Evolutionary conservation across 257 asterid genomes (phyloP).

Genomic region (Lantana camara): DNA sequence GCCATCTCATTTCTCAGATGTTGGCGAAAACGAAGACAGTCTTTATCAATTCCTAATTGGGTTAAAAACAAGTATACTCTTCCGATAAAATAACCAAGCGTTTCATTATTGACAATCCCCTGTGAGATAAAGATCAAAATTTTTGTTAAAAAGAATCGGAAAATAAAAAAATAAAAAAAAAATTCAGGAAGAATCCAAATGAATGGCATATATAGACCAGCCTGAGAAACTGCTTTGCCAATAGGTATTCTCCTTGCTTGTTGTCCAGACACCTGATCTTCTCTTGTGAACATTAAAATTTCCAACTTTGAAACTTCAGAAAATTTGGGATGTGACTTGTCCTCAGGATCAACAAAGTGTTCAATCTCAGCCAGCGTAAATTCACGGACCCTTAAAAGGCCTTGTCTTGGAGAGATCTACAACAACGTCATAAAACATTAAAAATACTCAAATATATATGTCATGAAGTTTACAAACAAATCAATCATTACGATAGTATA

Average conservation of each 20-base stretch:
- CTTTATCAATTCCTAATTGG: slow-evolving; percentile 59
- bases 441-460: neutral
- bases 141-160: slow-evolving; percentile 10
- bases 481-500: slow-evolving; percentile 11
- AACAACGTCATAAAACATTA: neutral
- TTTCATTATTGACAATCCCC: slow-evolving; percentile 65
- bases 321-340: slow-evolving; percentile 63
- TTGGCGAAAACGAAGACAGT: slow-evolving; percentile 63
- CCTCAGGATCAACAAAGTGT: slow-evolving; percentile 70
- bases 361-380: slow-evolving; percentile 75
- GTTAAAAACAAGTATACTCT: slow-evolving; percentile 64
- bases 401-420: slow-evolving; percentile 80
- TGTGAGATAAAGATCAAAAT: slow-evolving; percentile 17
- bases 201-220: slow-evolving; percentile 25
- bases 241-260: slow-evolving; percentile 45
- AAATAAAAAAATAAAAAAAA: slow-evolving; percentile 7
- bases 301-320: slow-evolving; percentile 54
- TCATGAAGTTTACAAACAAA: neutral
- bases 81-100: slow-evolving; percentile 66
- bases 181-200: neutral
- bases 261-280: slow-evolving; percentile 57
- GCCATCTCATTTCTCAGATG: slow-evolving; percentile 76
- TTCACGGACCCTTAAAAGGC: slow-evolving; percentile 73
- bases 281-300: slow-evolving; percentile 57
- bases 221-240: slow-evolving; percentile 66